These are phyloP conservation scores for Hyaloperonospora arabidopsidis DNA, from an alignment of 352 stramenopile genomes.

Conservation along the genomic window DNA sequence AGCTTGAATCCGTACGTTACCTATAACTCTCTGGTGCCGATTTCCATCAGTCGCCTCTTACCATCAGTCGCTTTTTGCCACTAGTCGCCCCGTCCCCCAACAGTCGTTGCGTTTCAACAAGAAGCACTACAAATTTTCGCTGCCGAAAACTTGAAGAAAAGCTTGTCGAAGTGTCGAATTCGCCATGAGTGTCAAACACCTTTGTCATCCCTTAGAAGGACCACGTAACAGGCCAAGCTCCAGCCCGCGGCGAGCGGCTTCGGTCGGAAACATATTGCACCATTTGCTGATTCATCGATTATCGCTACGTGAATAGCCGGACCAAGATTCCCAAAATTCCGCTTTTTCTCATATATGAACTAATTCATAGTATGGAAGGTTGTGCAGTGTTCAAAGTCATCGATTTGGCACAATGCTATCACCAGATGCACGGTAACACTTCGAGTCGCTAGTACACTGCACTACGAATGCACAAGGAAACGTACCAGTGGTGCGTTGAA, in stretches of 20 bases:
- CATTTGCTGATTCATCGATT: constrained; percentile 17
- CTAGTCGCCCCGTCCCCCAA: too few relatives aligned
- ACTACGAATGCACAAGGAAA: constrained; percentile 27
- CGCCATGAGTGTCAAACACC: constrained; percentile 16
- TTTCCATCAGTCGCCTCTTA: too few relatives aligned
- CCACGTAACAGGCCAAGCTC: not conserved
- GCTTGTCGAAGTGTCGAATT: constrained; percentile 10
- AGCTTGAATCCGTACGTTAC: too few relatives aligned
- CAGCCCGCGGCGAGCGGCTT: not conserved
- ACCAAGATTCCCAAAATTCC: constrained; percentile 12
- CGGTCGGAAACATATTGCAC: not conserved
- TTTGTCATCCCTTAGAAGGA: constrained; percentile 8
- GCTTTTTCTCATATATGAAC: constrained; percentile 7
- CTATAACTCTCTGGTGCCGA: too few relatives aligned
- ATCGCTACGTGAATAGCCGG: constrained; percentile 13
- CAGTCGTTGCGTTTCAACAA: too few relatives aligned
- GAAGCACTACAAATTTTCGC: constrained; percentile 9
- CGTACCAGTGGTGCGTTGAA: constrained; percentile 9
- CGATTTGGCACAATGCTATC: constrained; percentile 27
- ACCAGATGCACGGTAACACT: constrained; percentile 19
- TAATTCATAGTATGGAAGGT: constrained; percentile 8
- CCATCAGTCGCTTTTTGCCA: too few relatives aligned
- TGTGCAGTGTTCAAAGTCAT: constrained; percentile 12
- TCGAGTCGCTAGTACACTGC: constrained; percentile 20
- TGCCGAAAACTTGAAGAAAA: constrained; percentile 6